A percentile compares a stretch with the other conserved stretches of the same genome.
Conservation (phyloP, 164 flowering plant genomes). For the Aristolochia fimbriata region DNA sequence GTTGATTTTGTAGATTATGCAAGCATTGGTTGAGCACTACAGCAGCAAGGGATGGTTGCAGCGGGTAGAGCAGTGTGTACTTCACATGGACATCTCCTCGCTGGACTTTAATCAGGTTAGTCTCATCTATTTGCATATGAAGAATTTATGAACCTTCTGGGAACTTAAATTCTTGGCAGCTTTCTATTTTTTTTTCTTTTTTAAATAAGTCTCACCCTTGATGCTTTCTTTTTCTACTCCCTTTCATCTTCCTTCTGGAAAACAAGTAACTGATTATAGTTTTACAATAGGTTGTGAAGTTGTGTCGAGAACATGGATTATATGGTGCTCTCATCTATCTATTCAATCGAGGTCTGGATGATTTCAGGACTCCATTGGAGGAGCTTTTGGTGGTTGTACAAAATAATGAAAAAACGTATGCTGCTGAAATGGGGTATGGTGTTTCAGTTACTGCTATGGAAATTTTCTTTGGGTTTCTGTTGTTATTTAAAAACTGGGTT, state of each 20-base stretch:
- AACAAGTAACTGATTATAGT: not conserved
- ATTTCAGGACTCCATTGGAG: slow-evolving; percentile 86
- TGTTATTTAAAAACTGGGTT: no score
- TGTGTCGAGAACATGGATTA: slow-evolving; percentile 88
- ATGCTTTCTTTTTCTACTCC: not conserved
- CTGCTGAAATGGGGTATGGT: slow-evolving; percentile 66
- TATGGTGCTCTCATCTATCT: slow-evolving; percentile 88
- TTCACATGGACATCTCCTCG: slow-evolving; percentile 97
- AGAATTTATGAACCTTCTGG: not conserved
- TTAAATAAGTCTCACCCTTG: no score
- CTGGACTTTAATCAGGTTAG: slow-evolving; percentile 95
- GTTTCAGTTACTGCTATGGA: not conserved
- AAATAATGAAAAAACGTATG: slow-evolving; percentile 44
- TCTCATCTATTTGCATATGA: slow-evolving; percentile 2
- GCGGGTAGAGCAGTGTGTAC: slow-evolving; percentile 96
- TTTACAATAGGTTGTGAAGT: slow-evolving; percentile 55
- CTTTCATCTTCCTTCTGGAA: not conserved
- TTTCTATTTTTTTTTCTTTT: no score
- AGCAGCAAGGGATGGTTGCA: slow-evolving; percentile 95
- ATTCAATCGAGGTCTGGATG: slow-evolving; percentile 87
- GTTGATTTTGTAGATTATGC: slow-evolving; percentile 63
- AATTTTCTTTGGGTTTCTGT: not conserved
- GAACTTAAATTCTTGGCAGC: not conserved
- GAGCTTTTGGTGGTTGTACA: slow-evolving; percentile 64
- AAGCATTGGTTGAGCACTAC: slow-evolving; percentile 96